These are phyloP conservation scores for Apiospora saccharicola DNA, from an alignment of 2,329 filamentous ascomycete genomes.

Conservation along the genomic window DNA sequence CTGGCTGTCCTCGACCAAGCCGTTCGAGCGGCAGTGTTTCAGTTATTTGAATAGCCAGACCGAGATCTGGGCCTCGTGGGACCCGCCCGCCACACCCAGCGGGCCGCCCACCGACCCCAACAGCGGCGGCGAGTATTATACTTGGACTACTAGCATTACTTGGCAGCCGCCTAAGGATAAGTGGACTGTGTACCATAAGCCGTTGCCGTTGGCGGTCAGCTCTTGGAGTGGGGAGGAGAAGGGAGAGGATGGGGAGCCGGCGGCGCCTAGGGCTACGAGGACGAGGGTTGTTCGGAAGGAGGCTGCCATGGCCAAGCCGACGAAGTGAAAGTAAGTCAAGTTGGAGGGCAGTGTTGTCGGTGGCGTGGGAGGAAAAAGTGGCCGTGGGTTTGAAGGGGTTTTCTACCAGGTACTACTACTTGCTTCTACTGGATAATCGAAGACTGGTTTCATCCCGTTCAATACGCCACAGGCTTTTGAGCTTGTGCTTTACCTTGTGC, in stretches of 20 bases:
- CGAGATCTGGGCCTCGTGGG: constrained; percentile 23
- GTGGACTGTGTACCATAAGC: constrained; percentile 3
- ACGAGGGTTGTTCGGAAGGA: neutral
- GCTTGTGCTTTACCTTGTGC: no score
- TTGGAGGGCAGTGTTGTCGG: neutral
- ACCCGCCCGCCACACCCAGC: neutral
- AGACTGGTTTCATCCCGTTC: no score
- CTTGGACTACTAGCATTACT: neutral
- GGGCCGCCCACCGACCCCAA: no score
- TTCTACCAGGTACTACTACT: no score
- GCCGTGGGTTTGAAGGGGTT: neutral
- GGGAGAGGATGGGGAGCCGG: neutral
- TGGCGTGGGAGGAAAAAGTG: neutral
- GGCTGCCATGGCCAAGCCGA: neutral
- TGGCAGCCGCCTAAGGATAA: neutral
- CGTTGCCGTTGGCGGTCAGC: constrained; percentile 16
- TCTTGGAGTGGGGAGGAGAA: neutral
- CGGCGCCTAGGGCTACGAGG: neutral
- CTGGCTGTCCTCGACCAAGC: no score
- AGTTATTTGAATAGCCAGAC: constrained; percentile 17
- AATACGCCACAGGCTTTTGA: no score
- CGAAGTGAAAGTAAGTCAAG: neutral
- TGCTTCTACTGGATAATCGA: no score
- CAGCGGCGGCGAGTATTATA: neutral
- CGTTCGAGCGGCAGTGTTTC: constrained; percentile 3